These are phyloP conservation scores for Boletus insuetus DNA, from an alignment of 768 basidiomycete genomes.

Conservation along the genomic window DNA sequence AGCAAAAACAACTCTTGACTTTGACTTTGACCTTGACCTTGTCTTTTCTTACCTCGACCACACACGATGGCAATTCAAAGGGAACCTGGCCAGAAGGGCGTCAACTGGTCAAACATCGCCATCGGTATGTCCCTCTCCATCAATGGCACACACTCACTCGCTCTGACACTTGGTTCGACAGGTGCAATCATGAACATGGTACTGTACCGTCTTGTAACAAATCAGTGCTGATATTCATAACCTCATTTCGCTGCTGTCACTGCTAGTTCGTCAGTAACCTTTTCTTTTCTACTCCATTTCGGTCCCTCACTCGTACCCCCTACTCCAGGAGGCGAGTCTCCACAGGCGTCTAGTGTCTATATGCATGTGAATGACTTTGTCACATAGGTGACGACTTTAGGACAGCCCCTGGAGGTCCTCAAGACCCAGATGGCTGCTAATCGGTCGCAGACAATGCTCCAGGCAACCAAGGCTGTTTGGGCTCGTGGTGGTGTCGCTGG, in stretches of 20 bases:
- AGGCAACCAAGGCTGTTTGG: slow-evolving; percentile 87
- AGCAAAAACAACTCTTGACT: too few relatives aligned
- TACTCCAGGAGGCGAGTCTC: slow-evolving; percentile 65
- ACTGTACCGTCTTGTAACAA: slow-evolving; percentile 35
- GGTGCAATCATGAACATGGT: slow-evolving; percentile 99
- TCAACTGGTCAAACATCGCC: slow-evolving; percentile 94
- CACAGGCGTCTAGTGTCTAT: neutral
- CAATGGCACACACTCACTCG: slow-evolving; percentile 14
- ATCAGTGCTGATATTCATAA: slow-evolving; percentile 6
- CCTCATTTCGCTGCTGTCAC: neutral
- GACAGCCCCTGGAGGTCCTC: slow-evolving; percentile 95
- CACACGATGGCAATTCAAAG: slow-evolving; percentile 72
- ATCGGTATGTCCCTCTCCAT: slow-evolving; percentile 60
- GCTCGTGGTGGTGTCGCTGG: slow-evolving; percentile 84
- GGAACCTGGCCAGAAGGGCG: slow-evolving; percentile 88
- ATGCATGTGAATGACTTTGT: neutral
- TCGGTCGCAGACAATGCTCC: slow-evolving; percentile 84
- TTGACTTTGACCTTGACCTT: slow-evolving; percentile 3
- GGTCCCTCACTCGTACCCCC: slow-evolving; percentile 13
- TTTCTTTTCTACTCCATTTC: neutral
- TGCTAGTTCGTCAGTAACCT: slow-evolving; percentile 45
- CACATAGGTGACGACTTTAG: slow-evolving; percentile 88
- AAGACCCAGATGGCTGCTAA: slow-evolving; percentile 99
- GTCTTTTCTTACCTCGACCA: slow-evolving; percentile 9
- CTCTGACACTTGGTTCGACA: slow-evolving; percentile 31